Conservation (phyloP, 768 basidiomycete species). For the Termitomyces sp. region DNA sequence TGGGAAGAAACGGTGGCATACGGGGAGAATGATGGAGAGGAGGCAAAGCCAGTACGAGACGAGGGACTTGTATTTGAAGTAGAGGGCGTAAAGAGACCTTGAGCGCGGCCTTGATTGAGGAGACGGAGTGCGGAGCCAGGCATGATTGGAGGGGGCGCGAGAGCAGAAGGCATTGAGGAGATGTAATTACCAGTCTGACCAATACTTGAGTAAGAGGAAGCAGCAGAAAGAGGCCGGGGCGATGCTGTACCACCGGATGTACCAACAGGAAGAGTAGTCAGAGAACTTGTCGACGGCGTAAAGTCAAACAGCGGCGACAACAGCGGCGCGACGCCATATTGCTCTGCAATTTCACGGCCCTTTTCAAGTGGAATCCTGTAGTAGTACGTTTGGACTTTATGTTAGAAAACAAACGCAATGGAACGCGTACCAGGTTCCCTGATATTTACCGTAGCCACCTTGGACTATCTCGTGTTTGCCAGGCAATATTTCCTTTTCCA, state of each 20-base stretch:
- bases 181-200: conserved; percentile 41
- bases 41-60: conserved; percentile 42
- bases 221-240: conserved; percentile 61
- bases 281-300: conserved; percentile 67
- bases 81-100: conserved; percentile 82
- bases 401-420: background rate
- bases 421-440: conserved; percentile 89
- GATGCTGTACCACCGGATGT: conserved; percentile 43
- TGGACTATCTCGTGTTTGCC: conserved; percentile 98
- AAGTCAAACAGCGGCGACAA: conserved; percentile 92
- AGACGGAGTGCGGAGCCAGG: conserved; percentile 81
- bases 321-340: conserved; percentile 86
- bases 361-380: conserved; percentile 92
- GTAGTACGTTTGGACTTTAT: background rate
- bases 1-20: conserved; percentile 47
- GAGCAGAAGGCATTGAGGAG: conserved; percentile 39
- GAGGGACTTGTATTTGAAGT: conserved; percentile 49
- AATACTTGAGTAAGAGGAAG: conserved; percentile 59
- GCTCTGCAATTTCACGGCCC: conserved; percentile 86
- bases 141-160: conserved; percentile 82
- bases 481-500: conserved; percentile 93
- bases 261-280: conserved; percentile 60
- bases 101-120: conserved; percentile 79
- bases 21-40: conserved; percentile 49
- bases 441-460: conserved; percentile 98